Percentiles rank a stretch among this genome's conserved stretches.
These are phyloP conservation scores for Rhizophagus prolifer DNA, from an alignment of 192 early-diverging fungal species.

Conservation along the genomic window DNA sequence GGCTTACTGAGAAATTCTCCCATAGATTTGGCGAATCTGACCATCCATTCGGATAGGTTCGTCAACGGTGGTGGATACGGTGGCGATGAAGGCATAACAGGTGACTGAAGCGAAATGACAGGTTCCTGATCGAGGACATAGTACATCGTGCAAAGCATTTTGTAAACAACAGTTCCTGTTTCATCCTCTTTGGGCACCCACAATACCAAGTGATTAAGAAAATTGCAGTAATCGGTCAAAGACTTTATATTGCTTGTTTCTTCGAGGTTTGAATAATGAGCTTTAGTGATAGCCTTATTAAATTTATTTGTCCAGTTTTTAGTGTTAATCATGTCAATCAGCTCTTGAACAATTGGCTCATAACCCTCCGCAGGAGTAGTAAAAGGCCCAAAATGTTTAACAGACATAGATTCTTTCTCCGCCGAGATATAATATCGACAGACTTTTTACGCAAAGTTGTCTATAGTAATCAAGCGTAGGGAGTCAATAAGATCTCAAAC, in stretches of 20 bases:
- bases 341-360: no score
- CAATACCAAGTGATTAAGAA: constrained; percentile 10
- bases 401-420: no score
- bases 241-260: neutral
- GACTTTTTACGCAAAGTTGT: no score
- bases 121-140: constrained; percentile 10
- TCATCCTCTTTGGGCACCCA: constrained; percentile 26
- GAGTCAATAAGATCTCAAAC: no score
- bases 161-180: constrained; percentile 13
- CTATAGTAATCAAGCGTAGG: no score
- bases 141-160: constrained; percentile 19
- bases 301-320: neutral
- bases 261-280: neutral
- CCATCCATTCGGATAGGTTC: neutral
- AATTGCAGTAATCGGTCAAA: neutral
- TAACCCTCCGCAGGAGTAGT: no score
- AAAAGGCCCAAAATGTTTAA: no score
- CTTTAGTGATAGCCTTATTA: neutral
- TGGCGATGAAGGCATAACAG: no score
- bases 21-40: neutral
- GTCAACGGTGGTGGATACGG: neutral
- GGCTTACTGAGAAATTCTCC: constrained; percentile 17
- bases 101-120: neutral
- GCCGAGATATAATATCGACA: no score
- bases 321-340: no score